These are phyloP conservation scores for Aechmea fasciata DNA, from an alignment of 176 grass and related monocot species.

Conservation along the genomic window DNA sequence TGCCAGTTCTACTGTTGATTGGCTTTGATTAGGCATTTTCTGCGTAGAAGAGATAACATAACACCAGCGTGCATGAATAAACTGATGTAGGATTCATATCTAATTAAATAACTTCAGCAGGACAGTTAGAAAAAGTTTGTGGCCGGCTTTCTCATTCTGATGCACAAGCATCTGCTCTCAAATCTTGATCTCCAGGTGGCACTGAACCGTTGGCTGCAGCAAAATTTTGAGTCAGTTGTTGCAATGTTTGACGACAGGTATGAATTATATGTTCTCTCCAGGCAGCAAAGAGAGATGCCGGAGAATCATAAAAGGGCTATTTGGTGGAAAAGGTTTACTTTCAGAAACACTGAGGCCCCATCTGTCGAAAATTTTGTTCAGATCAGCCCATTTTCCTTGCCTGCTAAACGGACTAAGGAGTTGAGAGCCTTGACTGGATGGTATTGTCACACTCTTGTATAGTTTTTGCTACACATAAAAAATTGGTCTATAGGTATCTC, in stretches of 20 bases:
- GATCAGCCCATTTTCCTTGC: constrained; percentile 71
- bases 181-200: constrained; percentile 54
- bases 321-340: constrained; percentile 56
- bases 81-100: no score
- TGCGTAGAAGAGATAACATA: neutral
- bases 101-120: no score
- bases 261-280: constrained; percentile 61
- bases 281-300: constrained; percentile 34
- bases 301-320: constrained; percentile 28
- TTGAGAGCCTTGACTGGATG: constrained; percentile 78
- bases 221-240: constrained; percentile 73
- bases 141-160: neutral
- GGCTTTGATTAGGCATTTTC: neutral
- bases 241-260: constrained; percentile 88
- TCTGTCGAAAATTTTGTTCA: constrained; percentile 36
- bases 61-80: no score
- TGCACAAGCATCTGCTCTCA: constrained; percentile 16
- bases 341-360: constrained; percentile 29
- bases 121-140: no score
- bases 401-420: constrained; percentile 77
- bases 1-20: no score
- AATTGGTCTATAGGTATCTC: neutral
- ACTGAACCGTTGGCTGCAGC: constrained; percentile 75
- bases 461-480: neutral
- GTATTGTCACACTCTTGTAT: constrained; percentile 21